These are phyloP conservation scores for Chlamydomonas reinhardtii DNA, from an alignment of 163 green algal species.

Conservation along the genomic window DNA sequence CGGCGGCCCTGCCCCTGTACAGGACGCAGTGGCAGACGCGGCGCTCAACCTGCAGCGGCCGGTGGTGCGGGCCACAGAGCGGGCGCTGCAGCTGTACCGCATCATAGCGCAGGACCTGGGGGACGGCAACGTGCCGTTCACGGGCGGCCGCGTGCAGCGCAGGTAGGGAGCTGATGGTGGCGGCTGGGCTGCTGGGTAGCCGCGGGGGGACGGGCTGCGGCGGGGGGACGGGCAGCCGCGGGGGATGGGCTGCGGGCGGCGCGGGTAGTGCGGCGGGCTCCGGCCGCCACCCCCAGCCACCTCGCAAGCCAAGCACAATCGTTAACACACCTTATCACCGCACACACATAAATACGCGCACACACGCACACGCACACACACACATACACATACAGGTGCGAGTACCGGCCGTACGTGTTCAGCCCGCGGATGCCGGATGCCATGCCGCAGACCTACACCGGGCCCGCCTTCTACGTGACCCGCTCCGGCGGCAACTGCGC, in stretches of 20 bases:
- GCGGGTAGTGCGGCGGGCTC: too few species aligned
- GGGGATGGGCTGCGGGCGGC: too few species aligned
- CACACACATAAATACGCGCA: too few species aligned
- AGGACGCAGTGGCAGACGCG: slow-evolving; percentile 6
- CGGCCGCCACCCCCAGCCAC: too few species aligned
- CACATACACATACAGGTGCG: neutral
- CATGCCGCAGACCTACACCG: slow-evolving; percentile 7
- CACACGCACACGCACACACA: too few species aligned
- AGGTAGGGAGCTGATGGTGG: neutral
- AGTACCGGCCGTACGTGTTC: slow-evolving; percentile 25
- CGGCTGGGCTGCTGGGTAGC: too few species aligned
- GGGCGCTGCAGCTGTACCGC: slow-evolving; percentile 35
- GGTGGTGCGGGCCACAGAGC: neutral
- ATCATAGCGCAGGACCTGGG: slow-evolving; percentile 24
- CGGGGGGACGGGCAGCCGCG: too few species aligned
- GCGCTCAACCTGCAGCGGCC: slow-evolving; percentile 21
- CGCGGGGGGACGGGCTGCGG: too few species aligned
- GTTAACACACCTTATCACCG: too few species aligned
- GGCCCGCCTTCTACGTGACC: slow-evolving; percentile 36
- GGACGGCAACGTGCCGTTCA: slow-evolving; percentile 37
- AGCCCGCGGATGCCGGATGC: neutral
- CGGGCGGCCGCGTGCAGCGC: slow-evolving; percentile 29
- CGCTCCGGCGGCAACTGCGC: slow-evolving; percentile 42
- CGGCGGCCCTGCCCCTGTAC: too few species aligned
- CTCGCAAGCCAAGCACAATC: too few species aligned